Evolutionary conservation across 306 rosid genomes (phyloP), one percentile per base, ranked within the genome.

Genomic region (Fragaria ananassa): DNA sequence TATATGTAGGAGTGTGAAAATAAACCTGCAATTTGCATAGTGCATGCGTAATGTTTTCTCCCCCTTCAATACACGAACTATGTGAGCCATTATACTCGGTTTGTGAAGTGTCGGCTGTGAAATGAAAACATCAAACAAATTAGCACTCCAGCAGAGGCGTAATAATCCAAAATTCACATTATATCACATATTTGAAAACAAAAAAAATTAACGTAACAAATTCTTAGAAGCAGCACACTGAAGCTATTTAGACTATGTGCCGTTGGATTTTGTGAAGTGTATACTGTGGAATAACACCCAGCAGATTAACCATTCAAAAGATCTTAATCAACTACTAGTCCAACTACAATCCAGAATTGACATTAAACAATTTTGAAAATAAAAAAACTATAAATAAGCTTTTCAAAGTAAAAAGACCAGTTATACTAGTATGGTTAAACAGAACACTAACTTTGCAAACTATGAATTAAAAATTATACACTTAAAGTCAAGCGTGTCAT

Each of bases 41-140:
- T 94, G 98, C 98, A 95, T 95, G 27, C 98, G 96, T 46, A 95
- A 83, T 71, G 98, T 92, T 84, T 88, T 95, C 90, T 95, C 98
- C 75, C 97, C 98, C 87, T 90, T 89, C 65, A 95, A 85, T 68
- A 95, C 93, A 35, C 96, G 97, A 74, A 95, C 98, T 44, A 90
- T 75, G 71, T 90, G 97, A 12, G 98, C 97, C 97, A 95, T 95
- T 85, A 95, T 95, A 88, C 98, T 90, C 70, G 98, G 97, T 78
- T 95, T 95, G 86, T 95, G 98, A 69, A 95, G 98, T 54, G 97
- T 95, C 37, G 98, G 98, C 98, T 95, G 96, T 81, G 53, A 81
- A 42, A 72, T 46, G 84, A 78, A 69, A 78, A 29, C 15, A 73
- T 34, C 13, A 34, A 31, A 3, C 46, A 6, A 58, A 45, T 60